Conservation (phyloP, 352 stramenopile genomes). For the Globisporangium abappressorium region DNA sequence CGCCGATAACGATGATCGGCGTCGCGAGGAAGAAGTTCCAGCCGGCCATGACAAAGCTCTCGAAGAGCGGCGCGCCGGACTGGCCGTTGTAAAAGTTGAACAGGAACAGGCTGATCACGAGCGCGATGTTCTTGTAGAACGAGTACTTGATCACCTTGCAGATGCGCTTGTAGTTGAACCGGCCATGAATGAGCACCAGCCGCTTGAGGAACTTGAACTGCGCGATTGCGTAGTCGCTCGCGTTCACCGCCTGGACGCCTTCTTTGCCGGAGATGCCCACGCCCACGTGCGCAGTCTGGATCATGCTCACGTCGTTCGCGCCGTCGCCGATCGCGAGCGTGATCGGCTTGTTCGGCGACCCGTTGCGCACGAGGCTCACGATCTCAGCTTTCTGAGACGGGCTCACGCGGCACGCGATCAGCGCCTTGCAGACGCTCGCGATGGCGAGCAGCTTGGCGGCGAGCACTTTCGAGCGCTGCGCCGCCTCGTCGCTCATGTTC, state of each 20-base stretch:
- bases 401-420: constrained; percentile 83
- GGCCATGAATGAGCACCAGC: constrained; percentile 94
- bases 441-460: constrained; percentile 49
- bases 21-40: constrained; percentile 89
- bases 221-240: constrained; percentile 90
- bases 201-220: constrained; percentile 95
- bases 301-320: constrained; percentile 97
- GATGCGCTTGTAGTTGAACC: constrained; percentile 96
- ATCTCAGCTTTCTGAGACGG: constrained; percentile 83
- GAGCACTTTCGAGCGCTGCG: constrained; percentile 28
- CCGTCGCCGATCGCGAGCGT: constrained; percentile 91
- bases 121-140: constrained; percentile 99
- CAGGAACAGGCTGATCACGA: constrained; percentile 92
- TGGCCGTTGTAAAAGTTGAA: constrained; percentile 93
- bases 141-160: constrained; percentile 94
- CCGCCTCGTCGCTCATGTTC: constrained; percentile 32
- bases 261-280: constrained; percentile 98
- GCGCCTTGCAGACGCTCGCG: constrained; percentile 58
- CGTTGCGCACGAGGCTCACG: constrained; percentile 60
- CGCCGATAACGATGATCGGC: constrained; percentile 84
- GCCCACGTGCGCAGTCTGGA: constrained; percentile 96
- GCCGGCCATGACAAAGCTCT: constrained; percentile 73
- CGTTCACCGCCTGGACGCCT: constrained; percentile 96
- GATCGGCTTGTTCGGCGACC: constrained; percentile 62
- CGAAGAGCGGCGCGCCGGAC: constrained; percentile 78